Percentiles rank a stretch among this genome's conserved stretches.
Conservation (phyloP, 176 grass and related monocot species). For the Hsuehochloa calcarea region DNA sequence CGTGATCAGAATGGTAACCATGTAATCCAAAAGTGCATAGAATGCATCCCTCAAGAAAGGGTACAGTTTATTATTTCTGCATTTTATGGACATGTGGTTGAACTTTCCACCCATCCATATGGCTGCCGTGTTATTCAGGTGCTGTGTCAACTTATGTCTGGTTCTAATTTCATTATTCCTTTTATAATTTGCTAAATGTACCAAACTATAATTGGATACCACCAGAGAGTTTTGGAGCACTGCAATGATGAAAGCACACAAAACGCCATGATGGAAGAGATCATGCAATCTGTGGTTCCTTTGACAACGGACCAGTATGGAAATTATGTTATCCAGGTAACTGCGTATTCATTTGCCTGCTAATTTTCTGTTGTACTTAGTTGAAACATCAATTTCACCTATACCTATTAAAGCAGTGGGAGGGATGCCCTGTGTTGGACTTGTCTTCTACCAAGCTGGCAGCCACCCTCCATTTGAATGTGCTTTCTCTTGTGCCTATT, state of each 20-base stretch:
- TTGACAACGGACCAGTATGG: constrained; percentile 96
- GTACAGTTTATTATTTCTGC: constrained; percentile 78
- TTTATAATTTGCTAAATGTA: constrained; percentile 11
- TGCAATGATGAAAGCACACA: constrained; percentile 85
- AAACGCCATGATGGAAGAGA: constrained; percentile 90
- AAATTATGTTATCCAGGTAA: constrained; percentile 98
- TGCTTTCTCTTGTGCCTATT: background rate
- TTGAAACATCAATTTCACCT: constrained; percentile 5
- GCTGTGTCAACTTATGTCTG: background rate
- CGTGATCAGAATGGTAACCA: constrained; percentile 99
- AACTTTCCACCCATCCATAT: constrained; percentile 93
- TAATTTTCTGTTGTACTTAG: constrained; percentile 15
- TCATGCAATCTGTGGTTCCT: constrained; percentile 74
- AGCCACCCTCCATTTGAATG: background rate
- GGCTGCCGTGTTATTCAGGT: constrained; percentile 99
- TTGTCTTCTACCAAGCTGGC: background rate
- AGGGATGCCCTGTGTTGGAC: constrained; percentile 2
- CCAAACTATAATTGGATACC: constrained; percentile 20
- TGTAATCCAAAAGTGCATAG: constrained; percentile 98
- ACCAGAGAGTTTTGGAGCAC: constrained; percentile 92
- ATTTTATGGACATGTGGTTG: constrained; percentile 84
- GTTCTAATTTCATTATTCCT: background rate
- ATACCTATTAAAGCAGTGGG: background rate
- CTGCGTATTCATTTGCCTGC: constrained; percentile 15
- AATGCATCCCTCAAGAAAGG: constrained; percentile 79